These are phyloP conservation scores for Elsinoe batatas DNA, from an alignment of 2,329 filamentous ascomycete genomes.

Conservation along the genomic window DNA sequence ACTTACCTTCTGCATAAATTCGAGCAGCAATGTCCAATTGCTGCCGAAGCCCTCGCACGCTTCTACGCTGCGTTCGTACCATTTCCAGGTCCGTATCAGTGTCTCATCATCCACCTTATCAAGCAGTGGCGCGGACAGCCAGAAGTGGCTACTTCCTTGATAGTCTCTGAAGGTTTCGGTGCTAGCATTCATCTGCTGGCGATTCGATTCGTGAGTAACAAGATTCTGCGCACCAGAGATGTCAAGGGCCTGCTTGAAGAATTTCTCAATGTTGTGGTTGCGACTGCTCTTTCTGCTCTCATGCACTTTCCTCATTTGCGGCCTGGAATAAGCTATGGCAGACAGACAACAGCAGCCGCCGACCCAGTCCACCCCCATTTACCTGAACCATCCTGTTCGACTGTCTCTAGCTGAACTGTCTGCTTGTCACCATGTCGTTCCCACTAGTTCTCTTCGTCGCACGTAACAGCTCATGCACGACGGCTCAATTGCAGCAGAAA, in stretches of 20 bases:
- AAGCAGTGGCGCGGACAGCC: slow-evolving; percentile 21
- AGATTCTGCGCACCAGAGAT: slow-evolving; percentile 22
- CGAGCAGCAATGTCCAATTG: slow-evolving; percentile 21
- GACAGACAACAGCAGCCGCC: too few relatives aligned
- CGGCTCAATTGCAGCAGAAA: too few relatives aligned
- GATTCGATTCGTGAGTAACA: slow-evolving; percentile 18
- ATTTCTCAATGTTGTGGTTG: too few relatives aligned
- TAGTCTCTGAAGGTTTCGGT: slow-evolving; percentile 18
- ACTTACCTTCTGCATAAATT: slow-evolving; percentile 27
- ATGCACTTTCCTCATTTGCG: too few relatives aligned
- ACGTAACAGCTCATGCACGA: too few relatives aligned
- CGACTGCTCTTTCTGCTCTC: too few relatives aligned
- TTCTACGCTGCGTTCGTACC: slow-evolving; percentile 21
- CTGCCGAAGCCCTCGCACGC: slow-evolving; percentile 17
- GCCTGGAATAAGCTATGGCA: too few relatives aligned
- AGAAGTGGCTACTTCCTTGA: slow-evolving; percentile 21
- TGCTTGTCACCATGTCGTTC: too few relatives aligned
- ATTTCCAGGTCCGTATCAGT: slow-evolving; percentile 22
- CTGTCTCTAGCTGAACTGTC: too few relatives aligned
- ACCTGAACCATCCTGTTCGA: too few relatives aligned
- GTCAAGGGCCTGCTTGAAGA: slow-evolving; percentile 25
- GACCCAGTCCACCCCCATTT: too few relatives aligned
- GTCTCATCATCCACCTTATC: slow-evolving; percentile 20
- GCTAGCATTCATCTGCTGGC: slow-evolving; percentile 21
- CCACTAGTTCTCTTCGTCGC: too few relatives aligned